These are phyloP conservation scores for Fusarium chuoi DNA, from an alignment of 2,329 filamentous ascomycete genomes.

Conservation along the genomic window DNA sequence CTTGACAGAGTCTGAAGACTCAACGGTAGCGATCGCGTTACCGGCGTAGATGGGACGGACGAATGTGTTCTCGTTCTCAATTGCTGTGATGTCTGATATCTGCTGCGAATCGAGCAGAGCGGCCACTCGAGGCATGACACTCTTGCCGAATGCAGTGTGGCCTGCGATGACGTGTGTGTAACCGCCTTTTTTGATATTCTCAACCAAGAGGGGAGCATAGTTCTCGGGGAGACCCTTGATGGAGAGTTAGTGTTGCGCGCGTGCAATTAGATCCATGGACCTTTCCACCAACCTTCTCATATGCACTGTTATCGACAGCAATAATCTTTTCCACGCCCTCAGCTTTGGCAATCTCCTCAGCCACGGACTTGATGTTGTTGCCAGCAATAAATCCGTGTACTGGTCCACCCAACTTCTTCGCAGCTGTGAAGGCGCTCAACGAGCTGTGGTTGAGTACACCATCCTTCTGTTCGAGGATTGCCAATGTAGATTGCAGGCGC, in stretches of 20 bases:
- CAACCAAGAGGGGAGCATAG: constrained; percentile 89
- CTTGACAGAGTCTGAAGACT: constrained; percentile 87
- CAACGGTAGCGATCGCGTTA: constrained; percentile 95
- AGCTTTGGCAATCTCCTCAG: constrained; percentile 87
- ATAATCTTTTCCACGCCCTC: constrained; percentile 93
- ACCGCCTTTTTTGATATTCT: constrained; percentile 96
- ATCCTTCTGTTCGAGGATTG: constrained; percentile 90
- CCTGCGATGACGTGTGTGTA: constrained; percentile 92
- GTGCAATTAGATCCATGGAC: not conserved
- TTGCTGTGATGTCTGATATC: constrained; percentile 87
- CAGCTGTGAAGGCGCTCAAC: constrained; percentile 85
- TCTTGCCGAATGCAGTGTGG: constrained; percentile 97
- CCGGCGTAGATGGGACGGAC: constrained; percentile 97
- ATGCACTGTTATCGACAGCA: constrained; percentile 85
- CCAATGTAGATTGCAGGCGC: constrained; percentile 83
- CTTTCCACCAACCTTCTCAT: constrained; percentile 80
- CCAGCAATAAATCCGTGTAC: constrained; percentile 92
- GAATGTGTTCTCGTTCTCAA: constrained; percentile 93
- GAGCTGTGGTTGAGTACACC: constrained; percentile 87
- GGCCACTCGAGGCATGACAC: constrained; percentile 88
- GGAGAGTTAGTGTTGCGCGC: constrained; percentile 18
- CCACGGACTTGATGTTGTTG: constrained; percentile 76
- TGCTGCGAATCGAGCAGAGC: constrained; percentile 93
- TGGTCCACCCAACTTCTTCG: constrained; percentile 84
- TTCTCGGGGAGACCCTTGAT: constrained; percentile 87